These are phyloP conservation scores for Pestalotiopsis sp. DNA, from an alignment of 2,329 filamentous ascomycete species.

Conservation along the genomic window DNA sequence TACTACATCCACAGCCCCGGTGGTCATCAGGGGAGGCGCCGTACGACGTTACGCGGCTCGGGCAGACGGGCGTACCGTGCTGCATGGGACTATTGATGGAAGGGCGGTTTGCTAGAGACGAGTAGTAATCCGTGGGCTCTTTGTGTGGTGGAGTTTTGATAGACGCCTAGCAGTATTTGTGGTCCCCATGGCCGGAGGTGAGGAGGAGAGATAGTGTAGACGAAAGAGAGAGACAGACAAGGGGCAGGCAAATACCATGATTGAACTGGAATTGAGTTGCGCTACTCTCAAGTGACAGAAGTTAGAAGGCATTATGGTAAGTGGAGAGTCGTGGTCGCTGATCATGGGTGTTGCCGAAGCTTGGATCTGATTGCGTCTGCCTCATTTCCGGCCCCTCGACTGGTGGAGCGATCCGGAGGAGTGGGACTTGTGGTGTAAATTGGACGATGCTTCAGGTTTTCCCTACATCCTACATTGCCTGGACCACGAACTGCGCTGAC, in stretches of 20 bases:
- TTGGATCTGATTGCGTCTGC: conserved; percentile 13
- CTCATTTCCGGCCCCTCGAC: conserved; percentile 8
- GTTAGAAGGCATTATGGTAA: background rate
- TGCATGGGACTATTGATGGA: conserved; percentile 7
- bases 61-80: background rate
- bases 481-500: background rate
- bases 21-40: background rate
- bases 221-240: too few relatives aligned
- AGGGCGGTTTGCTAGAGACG: background rate
- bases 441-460: background rate
- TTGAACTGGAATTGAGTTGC: background rate
- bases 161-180: background rate
- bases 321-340: background rate
- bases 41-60: conserved; percentile 2
- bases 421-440: conserved; percentile 5
- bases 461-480: background rate
- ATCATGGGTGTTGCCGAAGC: conserved; percentile 1
- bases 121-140: background rate
- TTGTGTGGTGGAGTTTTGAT: background rate
- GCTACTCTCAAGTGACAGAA: background rate
- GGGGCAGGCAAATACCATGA: background rate
- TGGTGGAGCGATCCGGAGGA: conserved; percentile 3
- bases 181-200: background rate
- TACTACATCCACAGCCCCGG: background rate
- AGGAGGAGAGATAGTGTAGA: background rate